Evolutionary conservation across 1,284 basidiomycete genomes (phyloP).

Genomic region (Apiotrichum laibachii): DNA sequence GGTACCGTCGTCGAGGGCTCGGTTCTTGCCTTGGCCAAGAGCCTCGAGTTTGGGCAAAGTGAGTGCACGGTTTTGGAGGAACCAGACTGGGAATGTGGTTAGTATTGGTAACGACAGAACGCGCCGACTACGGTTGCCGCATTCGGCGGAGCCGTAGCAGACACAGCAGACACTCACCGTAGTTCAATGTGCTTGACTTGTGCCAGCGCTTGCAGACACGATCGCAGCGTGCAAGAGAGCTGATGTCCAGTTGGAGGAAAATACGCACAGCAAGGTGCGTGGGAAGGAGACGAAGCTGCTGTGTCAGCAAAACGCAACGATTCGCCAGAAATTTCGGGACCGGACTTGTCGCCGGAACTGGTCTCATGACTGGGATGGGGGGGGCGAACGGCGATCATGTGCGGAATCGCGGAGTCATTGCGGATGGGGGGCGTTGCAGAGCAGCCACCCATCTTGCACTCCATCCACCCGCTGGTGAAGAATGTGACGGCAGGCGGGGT

Average conservation of each 20-base stretch:
- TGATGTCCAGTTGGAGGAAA: conserved; percentile 64
- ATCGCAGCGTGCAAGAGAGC: conserved; percentile 70
- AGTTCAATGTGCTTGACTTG: conserved; percentile 82
- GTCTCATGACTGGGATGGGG: too few species aligned
- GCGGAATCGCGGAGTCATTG: too few species aligned
- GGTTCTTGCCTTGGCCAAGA: conserved; percentile 47
- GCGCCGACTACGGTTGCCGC: neutral
- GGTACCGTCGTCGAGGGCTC: conserved; percentile 45
- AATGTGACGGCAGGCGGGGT: neutral
- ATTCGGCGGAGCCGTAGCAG: neutral
- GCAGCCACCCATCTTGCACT: too few species aligned
- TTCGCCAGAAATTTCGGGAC: too few species aligned
- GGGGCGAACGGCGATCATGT: too few species aligned
- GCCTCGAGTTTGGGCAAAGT: conserved; percentile 51
- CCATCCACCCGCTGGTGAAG: too few species aligned
- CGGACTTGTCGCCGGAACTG: too few species aligned
- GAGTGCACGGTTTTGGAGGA: conserved; percentile 61
- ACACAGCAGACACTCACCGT: conserved; percentile 59
- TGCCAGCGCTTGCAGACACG: conserved; percentile 80
- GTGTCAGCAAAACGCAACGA: conserved; percentile 3
- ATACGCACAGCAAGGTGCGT: conserved; percentile 75
- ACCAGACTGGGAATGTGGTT: conserved; percentile 66
- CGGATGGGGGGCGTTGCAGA: too few species aligned
- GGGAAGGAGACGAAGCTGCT: conserved; percentile 63
- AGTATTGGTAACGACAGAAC: neutral